Base-by-base conservation (phyloP, 768 basidiomycete species). In the Boletus insuetus region DNA sequence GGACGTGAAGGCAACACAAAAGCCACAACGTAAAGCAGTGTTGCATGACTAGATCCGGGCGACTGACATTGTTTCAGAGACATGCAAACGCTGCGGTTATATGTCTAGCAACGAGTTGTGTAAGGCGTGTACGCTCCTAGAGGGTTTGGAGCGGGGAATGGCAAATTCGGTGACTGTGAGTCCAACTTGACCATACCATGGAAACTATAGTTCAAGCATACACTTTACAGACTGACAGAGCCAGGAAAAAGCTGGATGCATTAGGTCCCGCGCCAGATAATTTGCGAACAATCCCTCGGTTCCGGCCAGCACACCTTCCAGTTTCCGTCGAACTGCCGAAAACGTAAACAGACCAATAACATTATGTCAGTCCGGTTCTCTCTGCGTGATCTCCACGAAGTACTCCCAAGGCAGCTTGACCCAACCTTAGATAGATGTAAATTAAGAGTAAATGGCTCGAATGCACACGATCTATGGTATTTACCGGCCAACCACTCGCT, bases 71-170 rank as follows among this genome's bases (percentile, higher is more conserved):
- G 43, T 22, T 39, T 9, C 67, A 98, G 94, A 92, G 75, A 93
- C 84, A 16, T 99, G 97, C 68, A 79, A 84, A 63, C 80, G 93
- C 45, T 99, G 97, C 62, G 94, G 94, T 3, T 95, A 95, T 69
- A 95, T 98, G 79, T 90, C 94, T 4, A 95, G 92, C 58, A 97
- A 98, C 61, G 86, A 89, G n/a, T 74, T 99, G n/a, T 95, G 94
- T 68, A 95, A 95, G 69, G 95, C 94, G 1, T 97, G 95, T 58
- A 90, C 87, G 0, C 75, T 98, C 6, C 76, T 98, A 0, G 92
- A 98, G 71, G 92, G 94, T 9, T 77, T 98, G 16, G 94, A 97
- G 69, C 80, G 90, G 39, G 94, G 94, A 14, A 80, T 91, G 75
- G 86, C 79, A 6, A 74, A 69, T 58, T 77, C 82, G 38, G 82